A percentile compares a stretch with the other conserved stretches of the same genome.
These are phyloP conservation scores for Calocera cornea DNA, from an alignment of 768 basidiomycete genomes.

Conservation along the genomic window DNA sequence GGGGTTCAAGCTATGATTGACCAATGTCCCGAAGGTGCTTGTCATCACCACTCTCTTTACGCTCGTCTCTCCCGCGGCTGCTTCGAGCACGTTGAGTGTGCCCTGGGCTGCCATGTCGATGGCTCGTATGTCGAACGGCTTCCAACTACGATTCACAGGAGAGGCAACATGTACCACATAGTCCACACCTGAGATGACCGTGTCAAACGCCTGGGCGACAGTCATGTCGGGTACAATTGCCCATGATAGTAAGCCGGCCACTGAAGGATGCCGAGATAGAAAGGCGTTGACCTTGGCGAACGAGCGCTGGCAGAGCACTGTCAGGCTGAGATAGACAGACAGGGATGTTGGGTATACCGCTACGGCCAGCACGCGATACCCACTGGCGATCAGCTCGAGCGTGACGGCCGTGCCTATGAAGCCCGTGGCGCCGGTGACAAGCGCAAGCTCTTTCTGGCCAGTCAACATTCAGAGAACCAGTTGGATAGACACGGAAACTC, in stretches of 20 bases:
- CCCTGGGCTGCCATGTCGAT: slow-evolving; percentile 17
- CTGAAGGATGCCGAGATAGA: not conserved
- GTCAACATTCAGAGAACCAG: not conserved
- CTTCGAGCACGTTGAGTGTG: slow-evolving; percentile 14
- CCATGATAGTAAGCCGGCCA: not conserved
- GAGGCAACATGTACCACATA: not conserved
- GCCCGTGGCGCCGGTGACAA: not conserved
- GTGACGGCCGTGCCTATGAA: not conserved
- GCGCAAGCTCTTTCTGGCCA: not conserved
- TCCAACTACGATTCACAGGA: not conserved
- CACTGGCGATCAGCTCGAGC: not conserved
- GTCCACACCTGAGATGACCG: slow-evolving; percentile 1
- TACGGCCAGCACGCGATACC: not conserved
- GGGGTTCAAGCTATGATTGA: slow-evolving; percentile 5
- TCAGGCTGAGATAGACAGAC: not conserved
- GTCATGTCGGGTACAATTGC: slow-evolving; percentile 10
- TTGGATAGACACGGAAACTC: not conserved
- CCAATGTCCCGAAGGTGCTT: slow-evolving; percentile 15
- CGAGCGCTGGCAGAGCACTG: not conserved
- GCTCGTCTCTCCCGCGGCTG: slow-evolving; percentile 10
- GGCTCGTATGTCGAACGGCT: slow-evolving; percentile 3
- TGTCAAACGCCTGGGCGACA: slow-evolving; percentile 6
- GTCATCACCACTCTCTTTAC: slow-evolving; percentile 18
- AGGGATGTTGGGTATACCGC: not conserved
- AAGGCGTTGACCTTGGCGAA: not conserved